Base-by-base conservation (phyloP, 2,329 filamentous ascomycete species). In the Fusarium nygamai region DNA sequence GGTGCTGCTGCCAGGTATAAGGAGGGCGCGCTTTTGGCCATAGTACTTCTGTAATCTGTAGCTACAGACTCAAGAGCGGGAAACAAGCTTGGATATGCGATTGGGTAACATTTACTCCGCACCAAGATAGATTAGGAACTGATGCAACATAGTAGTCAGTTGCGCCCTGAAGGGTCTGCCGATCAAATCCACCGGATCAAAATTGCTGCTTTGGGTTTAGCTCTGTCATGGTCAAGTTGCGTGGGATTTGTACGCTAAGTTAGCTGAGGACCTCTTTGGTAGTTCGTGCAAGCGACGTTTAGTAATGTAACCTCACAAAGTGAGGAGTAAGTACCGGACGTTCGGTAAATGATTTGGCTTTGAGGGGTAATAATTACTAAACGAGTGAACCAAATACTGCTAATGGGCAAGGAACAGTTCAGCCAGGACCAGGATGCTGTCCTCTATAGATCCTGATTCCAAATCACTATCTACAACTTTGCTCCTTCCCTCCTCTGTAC, bases 351-450 rank as follows among this genome's bases (percentile, higher is more conserved):
- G 12, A 20, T 51, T 51, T 34, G 17, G 10, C 11, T 10, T 34
- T 24, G 8, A 14, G 22, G 22, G 6, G 48, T n/a, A n/a, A n/a
- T n/a, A n/a, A n/a, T n/a, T n/a, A n/a, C n/a, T 19, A 33, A 34
- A 8, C 10, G 12, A 19, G 16, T 19, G 11, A n/a, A 4, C 3
- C 0, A 11, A 19, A n/a, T 11, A 33, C 0, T 17, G 20, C 0
- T 19, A 19, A 6, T n/a, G 16, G 6, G 47, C 3, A 51, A 14
- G 17, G 8, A 51, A 16, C 7, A 51, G 11, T n/a, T 4, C 4
- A 34, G 6, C 1, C 22, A 24, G 6, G 22, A 34, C 2, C 8
- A 11, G 2, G 16, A 31, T 1, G 20, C 4, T 9, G 22, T 17
- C 3, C 8, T 8, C 3, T n/a, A 9, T 31, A 31, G 5, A 31